Evolutionary conservation across 2,329 filamentous ascomycete species (phyloP).

Genomic region (Lasiodiplodia theobromae): DNA sequence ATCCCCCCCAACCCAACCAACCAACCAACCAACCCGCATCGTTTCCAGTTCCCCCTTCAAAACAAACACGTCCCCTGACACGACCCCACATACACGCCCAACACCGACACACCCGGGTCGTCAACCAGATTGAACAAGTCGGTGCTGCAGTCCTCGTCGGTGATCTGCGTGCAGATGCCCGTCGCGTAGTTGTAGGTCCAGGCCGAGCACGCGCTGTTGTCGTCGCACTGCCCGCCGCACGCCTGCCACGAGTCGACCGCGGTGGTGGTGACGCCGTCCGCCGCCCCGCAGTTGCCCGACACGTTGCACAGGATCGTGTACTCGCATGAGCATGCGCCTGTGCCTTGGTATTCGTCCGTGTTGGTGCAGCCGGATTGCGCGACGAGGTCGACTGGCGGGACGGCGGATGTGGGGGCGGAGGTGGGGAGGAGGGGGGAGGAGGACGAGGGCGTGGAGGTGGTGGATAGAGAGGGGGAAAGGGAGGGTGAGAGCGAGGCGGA

Average conservation of each 20-base stretch:
- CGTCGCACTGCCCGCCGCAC: constrained; percentile 8
- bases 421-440: background rate
- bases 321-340: background rate
- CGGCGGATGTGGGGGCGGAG: background rate
- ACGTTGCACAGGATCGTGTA: background rate
- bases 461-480: background rate
- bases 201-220: constrained; percentile 16
- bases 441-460: background rate
- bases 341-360: background rate
- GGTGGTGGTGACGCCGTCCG: no score
- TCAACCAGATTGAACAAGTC: background rate
- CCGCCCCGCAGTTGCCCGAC: background rate
- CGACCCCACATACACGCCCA: background rate
- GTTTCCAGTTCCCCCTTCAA: background rate
- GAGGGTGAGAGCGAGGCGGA: no score
- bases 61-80: background rate
- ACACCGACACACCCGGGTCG: background rate
- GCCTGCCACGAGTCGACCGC: background rate
- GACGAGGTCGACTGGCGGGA: background rate
- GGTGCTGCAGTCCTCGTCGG: background rate
- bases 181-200: background rate
- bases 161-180: background rate
- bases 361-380: background rate
- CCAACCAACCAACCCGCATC: no score
- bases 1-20: no score